Conservation (phyloP, 495 filamentous ascomycete species). For the Glarea lozoyensis region DNA sequence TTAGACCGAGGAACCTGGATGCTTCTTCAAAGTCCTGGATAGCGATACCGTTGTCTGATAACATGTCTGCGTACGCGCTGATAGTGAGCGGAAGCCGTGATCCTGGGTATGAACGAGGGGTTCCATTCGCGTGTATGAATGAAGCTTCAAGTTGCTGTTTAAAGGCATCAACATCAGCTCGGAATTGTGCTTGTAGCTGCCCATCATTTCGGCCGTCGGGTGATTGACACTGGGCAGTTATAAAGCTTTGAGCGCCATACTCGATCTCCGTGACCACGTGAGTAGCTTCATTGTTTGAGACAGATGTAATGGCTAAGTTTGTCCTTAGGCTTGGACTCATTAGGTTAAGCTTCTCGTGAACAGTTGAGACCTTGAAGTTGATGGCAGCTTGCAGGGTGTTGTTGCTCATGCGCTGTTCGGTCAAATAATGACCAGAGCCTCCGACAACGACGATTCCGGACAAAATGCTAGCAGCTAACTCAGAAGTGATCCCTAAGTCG, state of each 20-base stretch:
- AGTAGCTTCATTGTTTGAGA: slow-evolving; percentile 12
- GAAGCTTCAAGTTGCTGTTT: not conserved
- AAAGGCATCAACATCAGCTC: slow-evolving; percentile 8
- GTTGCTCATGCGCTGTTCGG: slow-evolving; percentile 5
- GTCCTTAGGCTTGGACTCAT: slow-evolving; percentile 4
- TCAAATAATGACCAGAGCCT: slow-evolving; percentile 14
- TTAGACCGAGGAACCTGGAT: slow-evolving; percentile 13
- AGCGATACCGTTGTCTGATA: slow-evolving; percentile 12
- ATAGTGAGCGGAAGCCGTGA: slow-evolving; percentile 8
- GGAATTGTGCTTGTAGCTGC: slow-evolving; percentile 2
- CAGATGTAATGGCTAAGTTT: not conserved
- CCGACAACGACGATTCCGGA: slow-evolving; percentile 9
- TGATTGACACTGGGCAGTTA: slow-evolving; percentile 5
- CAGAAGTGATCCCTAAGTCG: slow-evolving; percentile 10
- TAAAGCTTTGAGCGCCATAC: slow-evolving; percentile 19
- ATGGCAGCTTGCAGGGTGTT: slow-evolving; percentile 10
- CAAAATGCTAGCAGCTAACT: slow-evolving; percentile 17
- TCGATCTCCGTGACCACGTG: slow-evolving; percentile 20
- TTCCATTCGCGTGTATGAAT: slow-evolving; percentile 6
- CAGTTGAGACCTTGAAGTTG: slow-evolving; percentile 8
- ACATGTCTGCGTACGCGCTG: slow-evolving; percentile 17
- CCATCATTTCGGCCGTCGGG: not conserved
- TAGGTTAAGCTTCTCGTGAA: slow-evolving; percentile 15
- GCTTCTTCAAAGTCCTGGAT: slow-evolving; percentile 14
- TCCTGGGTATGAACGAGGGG: not conserved